phyloP scores from a whole-genome alignment of 192 early-diverging fungal genomes.

The Coemansia reversa region DNA sequence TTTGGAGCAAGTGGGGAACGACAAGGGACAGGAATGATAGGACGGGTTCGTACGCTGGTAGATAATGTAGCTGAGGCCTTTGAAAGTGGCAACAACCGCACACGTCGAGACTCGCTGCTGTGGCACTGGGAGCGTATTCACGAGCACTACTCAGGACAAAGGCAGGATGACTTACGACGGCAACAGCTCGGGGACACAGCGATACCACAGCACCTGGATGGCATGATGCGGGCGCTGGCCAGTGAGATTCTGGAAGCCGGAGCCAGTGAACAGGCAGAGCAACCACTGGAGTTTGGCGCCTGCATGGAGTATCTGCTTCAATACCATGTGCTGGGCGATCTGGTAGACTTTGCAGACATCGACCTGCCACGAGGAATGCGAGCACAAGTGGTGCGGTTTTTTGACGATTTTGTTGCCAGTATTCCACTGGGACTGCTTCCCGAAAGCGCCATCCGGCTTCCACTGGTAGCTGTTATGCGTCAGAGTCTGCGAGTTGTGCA shows the following conservation, averaged over 20 bases:
- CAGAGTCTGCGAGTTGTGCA: constrained; percentile 34
- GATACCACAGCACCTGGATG: constrained; percentile 46
- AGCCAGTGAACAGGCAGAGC: constrained; percentile 1
- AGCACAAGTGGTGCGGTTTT: constrained; percentile 44
- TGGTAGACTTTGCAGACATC: constrained; percentile 45
- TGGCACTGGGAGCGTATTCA: constrained; percentile 50
- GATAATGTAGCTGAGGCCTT: constrained; percentile 37
- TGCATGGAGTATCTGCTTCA: constrained; percentile 50
- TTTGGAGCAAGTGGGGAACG: no score
- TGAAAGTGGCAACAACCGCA: constrained; percentile 28
- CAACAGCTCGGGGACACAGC: constrained; percentile 27
- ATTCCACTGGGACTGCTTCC: constrained; percentile 44
- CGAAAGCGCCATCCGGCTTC: constrained; percentile 48
- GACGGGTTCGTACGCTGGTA: constrained; percentile 29
- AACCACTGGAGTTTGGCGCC: constrained; percentile 45
- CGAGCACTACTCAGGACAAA: constrained; percentile 32
- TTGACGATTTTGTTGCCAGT: constrained; percentile 24
- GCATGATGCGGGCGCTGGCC: constrained; percentile 26
- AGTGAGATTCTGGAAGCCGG: constrained; percentile 26
- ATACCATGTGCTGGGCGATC: constrained; percentile 43
- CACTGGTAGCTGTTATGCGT: constrained; percentile 46
- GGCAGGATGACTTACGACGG: constrained; percentile 23
- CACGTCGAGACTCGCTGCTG: constrained; percentile 30
- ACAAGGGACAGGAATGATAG: constrained; percentile 6
- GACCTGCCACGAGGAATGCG: constrained; percentile 48